Conservation (phyloP, 139 green algal species). For the Tetradesmus lagerheimii region DNA sequence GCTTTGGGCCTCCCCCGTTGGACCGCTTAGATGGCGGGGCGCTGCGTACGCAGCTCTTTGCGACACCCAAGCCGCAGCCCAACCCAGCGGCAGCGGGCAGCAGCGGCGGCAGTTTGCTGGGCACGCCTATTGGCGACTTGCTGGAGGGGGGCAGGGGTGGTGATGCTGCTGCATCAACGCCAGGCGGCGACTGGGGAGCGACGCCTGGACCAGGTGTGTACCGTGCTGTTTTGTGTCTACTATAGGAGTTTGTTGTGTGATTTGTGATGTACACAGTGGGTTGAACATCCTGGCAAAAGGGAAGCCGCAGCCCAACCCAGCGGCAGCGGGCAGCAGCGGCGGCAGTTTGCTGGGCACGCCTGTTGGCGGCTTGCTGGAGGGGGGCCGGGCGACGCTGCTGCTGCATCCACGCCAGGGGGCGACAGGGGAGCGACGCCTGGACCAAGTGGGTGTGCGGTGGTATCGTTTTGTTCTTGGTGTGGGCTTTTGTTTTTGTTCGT, state of each 20-base stretch:
- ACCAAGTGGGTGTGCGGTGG: neutral
- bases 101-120: neutral
- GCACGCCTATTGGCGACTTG: neutral
- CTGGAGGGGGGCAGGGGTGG: neutral
- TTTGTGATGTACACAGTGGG: no score
- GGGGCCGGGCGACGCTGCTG: neutral
- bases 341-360: neutral
- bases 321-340: neutral
- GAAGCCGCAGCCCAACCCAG: neutral
- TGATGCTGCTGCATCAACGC: neutral
- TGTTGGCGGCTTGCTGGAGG: neutral
- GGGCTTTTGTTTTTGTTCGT: no score
- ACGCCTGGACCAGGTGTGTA: neutral
- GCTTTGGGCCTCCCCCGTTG: neutral
- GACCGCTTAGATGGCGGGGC: conserved; percentile 7
- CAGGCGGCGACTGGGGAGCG: neutral
- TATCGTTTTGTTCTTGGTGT: no score
- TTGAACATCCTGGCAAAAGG: no score
- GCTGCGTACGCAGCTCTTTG: conserved; percentile 30
- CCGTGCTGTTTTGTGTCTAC: neutral
- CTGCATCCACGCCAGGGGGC: neutral
- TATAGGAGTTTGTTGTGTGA: no score
- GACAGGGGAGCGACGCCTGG: neutral
- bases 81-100: neutral
- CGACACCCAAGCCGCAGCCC: neutral